These are phyloP conservation scores for Ambispora gerdemannii DNA, from an alignment of 192 early-diverging fungal species.

Conservation along the genomic window DNA sequence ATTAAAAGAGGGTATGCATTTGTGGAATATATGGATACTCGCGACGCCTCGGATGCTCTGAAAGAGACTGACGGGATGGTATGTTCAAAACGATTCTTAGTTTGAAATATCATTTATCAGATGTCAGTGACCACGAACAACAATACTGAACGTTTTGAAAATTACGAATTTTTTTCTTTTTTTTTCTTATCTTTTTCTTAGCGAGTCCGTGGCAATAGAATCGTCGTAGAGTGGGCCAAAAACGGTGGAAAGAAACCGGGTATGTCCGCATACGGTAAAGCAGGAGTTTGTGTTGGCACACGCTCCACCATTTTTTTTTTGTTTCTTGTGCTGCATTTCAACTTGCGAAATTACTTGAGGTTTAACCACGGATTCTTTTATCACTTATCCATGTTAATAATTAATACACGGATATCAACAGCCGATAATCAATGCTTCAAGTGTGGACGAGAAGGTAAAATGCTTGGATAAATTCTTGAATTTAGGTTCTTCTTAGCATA, in stretches of 20 bases:
- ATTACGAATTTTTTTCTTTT: no score
- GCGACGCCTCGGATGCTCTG: conserved; percentile 30
- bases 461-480: background rate
- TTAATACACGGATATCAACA: background rate
- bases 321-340: background rate
- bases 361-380: background rate
- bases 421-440: conserved; percentile 30
- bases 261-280: conserved; percentile 4
- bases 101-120: no score
- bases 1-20: conserved; percentile 55
- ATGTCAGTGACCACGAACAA: no score
- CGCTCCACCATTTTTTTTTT: background rate
- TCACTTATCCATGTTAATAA: background rate
- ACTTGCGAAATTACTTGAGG: background rate
- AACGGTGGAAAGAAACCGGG: conserved; percentile 50
- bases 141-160: no score
- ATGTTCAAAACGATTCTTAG: no score
- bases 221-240: conserved; percentile 58
- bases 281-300: background rate
- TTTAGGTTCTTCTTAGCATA: no score
- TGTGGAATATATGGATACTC: conserved; percentile 46
- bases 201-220: conserved; percentile 40
- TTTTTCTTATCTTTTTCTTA: background rate
- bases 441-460: conserved; percentile 22
- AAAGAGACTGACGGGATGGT: conserved; percentile 12